phyloP scores from a whole-genome alignment of 345 rosid genomes.

The Pugionium cornutum region DNA sequence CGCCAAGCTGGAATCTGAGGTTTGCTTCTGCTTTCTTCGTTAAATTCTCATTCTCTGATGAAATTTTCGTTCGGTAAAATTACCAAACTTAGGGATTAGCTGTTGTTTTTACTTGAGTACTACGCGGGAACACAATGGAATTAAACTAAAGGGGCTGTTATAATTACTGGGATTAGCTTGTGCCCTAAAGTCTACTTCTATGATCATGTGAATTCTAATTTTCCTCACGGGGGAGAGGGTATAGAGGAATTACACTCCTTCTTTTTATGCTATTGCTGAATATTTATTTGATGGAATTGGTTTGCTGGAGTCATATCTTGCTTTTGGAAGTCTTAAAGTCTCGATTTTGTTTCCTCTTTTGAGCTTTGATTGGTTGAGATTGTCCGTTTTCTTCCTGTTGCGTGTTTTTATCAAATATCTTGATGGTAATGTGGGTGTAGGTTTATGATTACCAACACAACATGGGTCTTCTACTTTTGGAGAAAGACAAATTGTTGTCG shows the following conservation, averaged over 20 bases:
- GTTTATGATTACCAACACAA: conserved; percentile 89
- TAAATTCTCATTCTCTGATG: background rate
- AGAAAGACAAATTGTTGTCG: conserved; percentile 61
- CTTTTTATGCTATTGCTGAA: background rate
- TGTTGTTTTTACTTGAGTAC: conserved; percentile 5
- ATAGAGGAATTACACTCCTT: background rate
- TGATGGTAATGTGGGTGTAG: conserved; percentile 43
- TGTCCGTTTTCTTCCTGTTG: conserved; percentile 10
- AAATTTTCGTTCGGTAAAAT: background rate
- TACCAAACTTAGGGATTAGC: background rate
- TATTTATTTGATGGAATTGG: conserved; percentile 2
- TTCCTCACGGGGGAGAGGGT: background rate
- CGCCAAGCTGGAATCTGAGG: conserved; percentile 91
- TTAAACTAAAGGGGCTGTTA: background rate
- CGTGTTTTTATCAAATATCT: conserved; percentile 3
- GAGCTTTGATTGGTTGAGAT: conserved; percentile 24
- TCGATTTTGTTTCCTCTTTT: conserved; percentile 35
- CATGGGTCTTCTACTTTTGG: conserved; percentile 89
- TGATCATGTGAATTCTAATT: conserved; percentile 19
- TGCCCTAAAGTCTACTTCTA: conserved; percentile 4
- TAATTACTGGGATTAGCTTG: conserved; percentile 18
- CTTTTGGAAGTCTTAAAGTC: conserved; percentile 13
- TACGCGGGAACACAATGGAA: background rate
- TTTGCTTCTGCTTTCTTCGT: conserved; percentile 28
- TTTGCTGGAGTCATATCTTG: conserved; percentile 27